These are phyloP conservation scores for Fusarium humuli DNA, from an alignment of 2,329 filamentous ascomycete genomes.

Conservation along the genomic window DNA sequence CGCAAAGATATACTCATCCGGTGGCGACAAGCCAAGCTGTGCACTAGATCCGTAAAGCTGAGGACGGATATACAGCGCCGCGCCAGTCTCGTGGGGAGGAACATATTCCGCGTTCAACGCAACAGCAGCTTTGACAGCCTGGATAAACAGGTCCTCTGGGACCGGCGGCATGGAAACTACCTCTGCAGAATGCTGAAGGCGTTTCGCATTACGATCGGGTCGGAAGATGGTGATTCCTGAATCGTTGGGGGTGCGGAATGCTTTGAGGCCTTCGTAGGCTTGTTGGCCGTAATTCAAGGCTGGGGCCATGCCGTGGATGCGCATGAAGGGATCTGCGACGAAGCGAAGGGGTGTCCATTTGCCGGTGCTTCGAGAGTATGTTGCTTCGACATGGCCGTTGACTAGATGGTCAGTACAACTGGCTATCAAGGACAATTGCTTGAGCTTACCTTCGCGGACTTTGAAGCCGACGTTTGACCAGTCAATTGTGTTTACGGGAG, in stretches of 20 bases:
- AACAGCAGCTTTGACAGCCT: conserved; percentile 83
- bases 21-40: conserved; percentile 86
- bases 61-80: conserved; percentile 92
- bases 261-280: conserved; percentile 98
- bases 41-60: conserved; percentile 88
- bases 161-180: conserved; percentile 87
- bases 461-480: conserved; percentile 95
- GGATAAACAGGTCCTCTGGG: conserved; percentile 79
- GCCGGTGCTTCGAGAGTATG: conserved; percentile 79
- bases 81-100: conserved; percentile 87
- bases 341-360: conserved; percentile 84
- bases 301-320: conserved; percentile 94
- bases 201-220: conserved; percentile 82
- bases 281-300: conserved; percentile 97
- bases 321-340: conserved; percentile 84
- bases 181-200: conserved; percentile 85
- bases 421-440: conserved; percentile 37
- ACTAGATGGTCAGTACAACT: conserved; percentile 62
- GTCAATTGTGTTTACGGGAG: conserved; percentile 85
- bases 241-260: conserved; percentile 82
- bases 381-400: conserved; percentile 92
- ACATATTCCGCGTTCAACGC: conserved; percentile 90
- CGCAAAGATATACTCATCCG: conserved; percentile 91
- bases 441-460: conserved; percentile 79
- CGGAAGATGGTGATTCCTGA: conserved; percentile 85